These are phyloP conservation scores for Dothiorella sarmentorum DNA, from an alignment of 2,329 filamentous ascomycete species.

Conservation along the genomic window DNA sequence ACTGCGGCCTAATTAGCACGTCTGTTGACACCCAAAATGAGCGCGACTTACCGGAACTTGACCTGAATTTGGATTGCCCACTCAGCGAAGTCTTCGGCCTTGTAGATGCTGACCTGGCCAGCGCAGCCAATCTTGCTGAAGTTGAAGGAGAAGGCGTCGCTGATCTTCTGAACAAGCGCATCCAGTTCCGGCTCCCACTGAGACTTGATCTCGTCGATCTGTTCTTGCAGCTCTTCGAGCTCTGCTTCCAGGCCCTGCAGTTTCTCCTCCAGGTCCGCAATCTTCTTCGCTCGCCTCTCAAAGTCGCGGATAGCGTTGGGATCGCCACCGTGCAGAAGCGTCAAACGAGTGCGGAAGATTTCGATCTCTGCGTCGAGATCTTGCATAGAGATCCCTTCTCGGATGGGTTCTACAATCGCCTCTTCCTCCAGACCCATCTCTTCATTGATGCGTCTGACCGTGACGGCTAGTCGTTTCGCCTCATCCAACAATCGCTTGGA, in stretches of 20 bases:
- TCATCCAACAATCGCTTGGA: slow-evolving; percentile 40
- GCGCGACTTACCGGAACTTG: slow-evolving; percentile 72
- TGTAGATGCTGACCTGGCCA: slow-evolving; percentile 83
- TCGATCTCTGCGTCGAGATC: slow-evolving; percentile 70
- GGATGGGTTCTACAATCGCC: slow-evolving; percentile 23
- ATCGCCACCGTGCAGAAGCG: slow-evolving; percentile 75
- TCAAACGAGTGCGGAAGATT: slow-evolving; percentile 70
- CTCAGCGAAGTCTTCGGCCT: slow-evolving; percentile 85
- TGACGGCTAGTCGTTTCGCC: slow-evolving; percentile 21
- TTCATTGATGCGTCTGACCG: slow-evolving; percentile 22
- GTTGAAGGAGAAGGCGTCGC: slow-evolving; percentile 85
- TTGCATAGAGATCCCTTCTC: slow-evolving; percentile 40
- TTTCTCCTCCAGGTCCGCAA: slow-evolving; percentile 62
- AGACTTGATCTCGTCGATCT: slow-evolving; percentile 64
- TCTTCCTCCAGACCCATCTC: slow-evolving; percentile 34
- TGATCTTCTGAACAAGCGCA: slow-evolving; percentile 73
- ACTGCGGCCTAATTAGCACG: slow-evolving; percentile 40
- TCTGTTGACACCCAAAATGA: neutral
- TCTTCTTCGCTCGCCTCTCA: slow-evolving; percentile 51
- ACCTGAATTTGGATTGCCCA: slow-evolving; percentile 95
- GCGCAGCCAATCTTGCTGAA: slow-evolving; percentile 93
- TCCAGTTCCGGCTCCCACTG: slow-evolving; percentile 86
- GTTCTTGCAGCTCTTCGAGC: slow-evolving; percentile 53
- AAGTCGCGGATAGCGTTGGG: slow-evolving; percentile 73
- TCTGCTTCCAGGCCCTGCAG: slow-evolving; percentile 48